A percentile compares a stretch with the other conserved stretches of the same genome.
phyloP scores from a whole-genome alignment of 1,284 basidiomycete genomes.

The Apiotrichum sp. region DNA sequence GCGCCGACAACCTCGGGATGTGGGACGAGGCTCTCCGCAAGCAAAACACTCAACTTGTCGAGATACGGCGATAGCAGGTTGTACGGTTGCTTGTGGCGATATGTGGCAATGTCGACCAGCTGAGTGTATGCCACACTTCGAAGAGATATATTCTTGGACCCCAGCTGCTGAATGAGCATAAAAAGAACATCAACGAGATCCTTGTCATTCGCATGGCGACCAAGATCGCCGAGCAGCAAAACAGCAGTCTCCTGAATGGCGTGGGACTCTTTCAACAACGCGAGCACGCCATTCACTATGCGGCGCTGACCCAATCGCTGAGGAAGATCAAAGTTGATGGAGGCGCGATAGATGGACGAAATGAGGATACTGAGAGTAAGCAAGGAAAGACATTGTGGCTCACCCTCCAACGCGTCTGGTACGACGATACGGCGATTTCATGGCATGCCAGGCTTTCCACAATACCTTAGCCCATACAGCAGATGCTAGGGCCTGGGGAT shows the following conservation, averaged over 20 bases:
- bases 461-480: slow-evolving; percentile 5
- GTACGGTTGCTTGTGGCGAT: slow-evolving; percentile 62
- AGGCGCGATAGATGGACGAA: slow-evolving; percentile 12
- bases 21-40: slow-evolving; percentile 57
- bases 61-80: slow-evolving; percentile 65
- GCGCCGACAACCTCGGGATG: slow-evolving; percentile 51
- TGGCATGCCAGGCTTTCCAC: slow-evolving; percentile 8
- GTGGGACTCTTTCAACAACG: background rate
- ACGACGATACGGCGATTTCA: slow-evolving; percentile 16
- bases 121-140: slow-evolving; percentile 65
- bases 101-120: slow-evolving; percentile 51
- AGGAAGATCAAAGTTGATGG: background rate
- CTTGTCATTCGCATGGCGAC: slow-evolving; percentile 53
- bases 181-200: slow-evolving; percentile 59
- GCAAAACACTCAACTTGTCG: slow-evolving; percentile 60
- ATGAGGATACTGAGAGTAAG: slow-evolving; percentile 13
- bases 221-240: slow-evolving; percentile 27
- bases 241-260: slow-evolving; percentile 24
- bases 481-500: background rate
- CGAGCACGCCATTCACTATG: background rate
- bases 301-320: background rate
- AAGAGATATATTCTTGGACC: slow-evolving; percentile 59
- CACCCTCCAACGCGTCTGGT: slow-evolving; percentile 19
- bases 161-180: slow-evolving; percentile 64
- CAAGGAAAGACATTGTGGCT: background rate